These are phyloP conservation scores for Lepiota subincarnata DNA, from an alignment of 768 basidiomycete species.

Conservation along the genomic window DNA sequence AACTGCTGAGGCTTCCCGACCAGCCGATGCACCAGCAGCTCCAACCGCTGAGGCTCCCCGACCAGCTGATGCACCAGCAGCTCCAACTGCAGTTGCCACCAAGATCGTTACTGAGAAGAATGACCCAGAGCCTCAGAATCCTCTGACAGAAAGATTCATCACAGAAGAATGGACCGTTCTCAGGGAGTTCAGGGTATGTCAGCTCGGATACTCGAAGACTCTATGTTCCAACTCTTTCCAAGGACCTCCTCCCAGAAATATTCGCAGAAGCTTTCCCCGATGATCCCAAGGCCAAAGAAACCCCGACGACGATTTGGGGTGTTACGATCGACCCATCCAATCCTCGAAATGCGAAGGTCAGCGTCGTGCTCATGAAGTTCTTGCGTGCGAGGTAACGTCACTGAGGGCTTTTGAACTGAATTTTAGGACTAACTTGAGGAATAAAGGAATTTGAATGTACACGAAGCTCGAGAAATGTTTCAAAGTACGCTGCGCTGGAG, in stretches of 20 bases:
- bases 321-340: conserved; percentile 57
- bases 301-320: conserved; percentile 65
- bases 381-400: conserved; percentile 61
- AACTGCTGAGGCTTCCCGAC: neutral
- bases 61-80: conserved; percentile 10
- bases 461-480: conserved; percentile 61
- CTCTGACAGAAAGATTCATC: conserved; percentile 66
- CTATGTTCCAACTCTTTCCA: conserved; percentile 1
- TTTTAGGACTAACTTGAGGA: neutral
- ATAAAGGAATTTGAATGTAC: conserved; percentile 46
- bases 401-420: neutral
- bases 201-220: neutral
- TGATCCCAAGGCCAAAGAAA: conserved; percentile 44
- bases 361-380: conserved; percentile 80
- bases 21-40: conserved; percentile 13
- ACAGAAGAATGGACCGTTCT: conserved; percentile 69
- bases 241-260: conserved; percentile 46
- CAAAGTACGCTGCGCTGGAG: conserved; percentile 70
- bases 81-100: conserved; percentile 11
- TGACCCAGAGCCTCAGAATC: conserved; percentile 58
- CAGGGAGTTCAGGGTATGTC: conserved; percentile 59
- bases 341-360: conserved; percentile 60
- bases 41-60: conserved; percentile 5
- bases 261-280: conserved; percentile 61
- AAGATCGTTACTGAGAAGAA: conserved; percentile 17